Evolutionary conservation across 306 rosid species (phyloP).

Genomic region (Hippophae rhamnoides): DNA sequence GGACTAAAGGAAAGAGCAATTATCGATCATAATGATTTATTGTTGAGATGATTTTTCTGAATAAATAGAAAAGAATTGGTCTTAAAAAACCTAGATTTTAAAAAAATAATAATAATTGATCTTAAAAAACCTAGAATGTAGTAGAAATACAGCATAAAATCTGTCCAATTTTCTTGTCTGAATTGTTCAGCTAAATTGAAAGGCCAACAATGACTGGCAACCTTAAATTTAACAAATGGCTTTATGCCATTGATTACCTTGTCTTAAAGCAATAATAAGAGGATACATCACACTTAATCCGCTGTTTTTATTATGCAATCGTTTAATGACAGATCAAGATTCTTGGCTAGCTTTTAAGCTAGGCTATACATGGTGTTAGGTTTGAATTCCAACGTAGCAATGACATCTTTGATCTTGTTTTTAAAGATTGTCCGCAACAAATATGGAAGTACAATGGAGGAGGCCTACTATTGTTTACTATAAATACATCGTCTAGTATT

Average conservation of each 20-base stretch:
- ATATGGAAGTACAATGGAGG: conserved; percentile 54
- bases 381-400: no score
- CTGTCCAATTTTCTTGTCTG: no score
- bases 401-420: conserved; percentile 24
- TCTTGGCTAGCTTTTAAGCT: conserved; percentile 20
- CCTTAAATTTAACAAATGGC: neutral
- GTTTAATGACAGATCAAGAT: neutral
- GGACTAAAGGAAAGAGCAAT: no score
- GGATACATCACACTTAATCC: neutral
- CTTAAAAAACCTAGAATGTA: no score
- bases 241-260: neutral
- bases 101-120: no score
- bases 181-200: neutral
- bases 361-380: conserved; percentile 9
- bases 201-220: neutral
- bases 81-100: no score
- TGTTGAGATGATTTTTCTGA: no score
- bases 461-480: neutral
- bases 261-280: neutral
- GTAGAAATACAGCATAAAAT: no score
- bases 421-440: conserved; percentile 33
- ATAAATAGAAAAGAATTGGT: no score
- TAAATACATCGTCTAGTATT: no score
- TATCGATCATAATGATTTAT: no score
- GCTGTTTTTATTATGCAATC: neutral